phyloP scores from a whole-genome alignment of 768 basidiomycete species.

The Boletus rufocinnamomeus region DNA sequence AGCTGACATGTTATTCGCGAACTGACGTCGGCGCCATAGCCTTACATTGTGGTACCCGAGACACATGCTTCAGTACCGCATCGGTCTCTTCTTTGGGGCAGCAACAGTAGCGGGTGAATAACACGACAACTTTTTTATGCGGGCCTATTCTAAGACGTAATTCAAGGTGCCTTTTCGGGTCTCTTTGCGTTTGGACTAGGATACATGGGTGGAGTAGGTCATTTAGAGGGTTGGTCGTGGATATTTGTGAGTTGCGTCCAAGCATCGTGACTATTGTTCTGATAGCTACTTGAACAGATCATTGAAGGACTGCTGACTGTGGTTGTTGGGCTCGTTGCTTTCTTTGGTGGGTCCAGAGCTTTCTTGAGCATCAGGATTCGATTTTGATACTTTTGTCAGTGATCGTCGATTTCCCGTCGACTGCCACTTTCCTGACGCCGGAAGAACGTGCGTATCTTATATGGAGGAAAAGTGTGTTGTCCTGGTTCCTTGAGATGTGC shows the following conservation, averaged over 20 bases:
- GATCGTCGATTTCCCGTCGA: no score
- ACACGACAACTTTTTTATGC: not conserved
- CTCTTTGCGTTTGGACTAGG: conserved; percentile 57
- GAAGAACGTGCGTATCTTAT: no score
- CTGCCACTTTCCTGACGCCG: no score
- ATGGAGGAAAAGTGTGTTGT: conserved; percentile 21
- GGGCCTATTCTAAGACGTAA: fast-evolving
- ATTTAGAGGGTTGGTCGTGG: conserved; percentile 68
- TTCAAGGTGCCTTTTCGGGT: conserved; percentile 63
- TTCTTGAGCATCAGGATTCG: not conserved
- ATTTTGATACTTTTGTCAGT: no score
- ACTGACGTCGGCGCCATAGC: no score
- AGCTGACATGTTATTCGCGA: no score
- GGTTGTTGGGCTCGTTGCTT: conserved; percentile 52
- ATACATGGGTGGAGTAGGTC: conserved; percentile 49
- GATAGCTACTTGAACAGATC: conserved; percentile 6
- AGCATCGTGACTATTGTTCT: not conserved
- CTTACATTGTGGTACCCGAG: no score
- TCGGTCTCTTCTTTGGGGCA: no score
- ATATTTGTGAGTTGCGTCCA: conserved; percentile 50
- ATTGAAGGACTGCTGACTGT: conserved; percentile 56
- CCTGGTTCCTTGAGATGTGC: conserved; percentile 36
- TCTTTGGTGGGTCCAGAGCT: conserved; percentile 41
- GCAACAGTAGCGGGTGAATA: conserved; percentile 51
- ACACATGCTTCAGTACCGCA: no score